phyloP scores from a whole-genome alignment of 2,329 filamentous ascomycete species.

The Hymenoscyphus albidus region DNA sequence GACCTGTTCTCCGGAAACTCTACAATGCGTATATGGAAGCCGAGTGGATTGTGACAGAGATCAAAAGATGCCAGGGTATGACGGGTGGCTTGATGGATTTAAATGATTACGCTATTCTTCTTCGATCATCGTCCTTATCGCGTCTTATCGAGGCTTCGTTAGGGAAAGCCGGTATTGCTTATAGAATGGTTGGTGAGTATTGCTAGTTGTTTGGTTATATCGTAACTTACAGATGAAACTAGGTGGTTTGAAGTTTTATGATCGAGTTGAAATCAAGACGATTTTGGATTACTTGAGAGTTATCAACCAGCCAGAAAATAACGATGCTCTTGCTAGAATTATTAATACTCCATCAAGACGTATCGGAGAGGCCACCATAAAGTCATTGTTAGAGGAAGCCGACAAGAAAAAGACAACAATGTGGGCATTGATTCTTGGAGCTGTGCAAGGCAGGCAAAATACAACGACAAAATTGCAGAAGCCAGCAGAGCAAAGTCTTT shows the following conservation, averaged over 20 bases:
- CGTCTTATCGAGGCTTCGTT: conserved; percentile 81
- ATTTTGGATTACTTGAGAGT: conserved; percentile 85
- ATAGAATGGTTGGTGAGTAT: conserved; percentile 75
- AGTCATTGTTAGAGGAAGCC: conserved; percentile 70
- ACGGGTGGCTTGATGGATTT: conserved; percentile 69
- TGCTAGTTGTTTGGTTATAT: neutral
- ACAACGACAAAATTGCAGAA: conserved; percentile 52
- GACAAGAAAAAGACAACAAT: conserved; percentile 65
- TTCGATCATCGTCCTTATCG: conserved; percentile 81
- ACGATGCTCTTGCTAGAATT: conserved; percentile 77
- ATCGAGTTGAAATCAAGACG: conserved; percentile 82
- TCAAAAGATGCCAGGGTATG: conserved; percentile 65
- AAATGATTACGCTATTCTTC: conserved; percentile 78
- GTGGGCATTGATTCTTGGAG: conserved; percentile 68
- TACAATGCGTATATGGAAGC: conserved; percentile 70
- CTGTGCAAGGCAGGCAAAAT: conserved; percentile 48
- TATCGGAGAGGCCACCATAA: conserved; percentile 76
- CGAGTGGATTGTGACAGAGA: conserved; percentile 83
- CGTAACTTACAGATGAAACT: conserved; percentile 16
- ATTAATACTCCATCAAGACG: conserved; percentile 81
- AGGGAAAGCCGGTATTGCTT: conserved; percentile 76
- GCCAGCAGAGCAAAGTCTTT: conserved; percentile 53
- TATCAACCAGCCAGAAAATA: conserved; percentile 79
- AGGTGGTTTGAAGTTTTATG: conserved; percentile 82
- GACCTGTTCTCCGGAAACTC: conserved; percentile 75